Base-by-base conservation (phyloP, 2,329 filamentous ascomycete species). In the Cercospora zeina region DNA sequence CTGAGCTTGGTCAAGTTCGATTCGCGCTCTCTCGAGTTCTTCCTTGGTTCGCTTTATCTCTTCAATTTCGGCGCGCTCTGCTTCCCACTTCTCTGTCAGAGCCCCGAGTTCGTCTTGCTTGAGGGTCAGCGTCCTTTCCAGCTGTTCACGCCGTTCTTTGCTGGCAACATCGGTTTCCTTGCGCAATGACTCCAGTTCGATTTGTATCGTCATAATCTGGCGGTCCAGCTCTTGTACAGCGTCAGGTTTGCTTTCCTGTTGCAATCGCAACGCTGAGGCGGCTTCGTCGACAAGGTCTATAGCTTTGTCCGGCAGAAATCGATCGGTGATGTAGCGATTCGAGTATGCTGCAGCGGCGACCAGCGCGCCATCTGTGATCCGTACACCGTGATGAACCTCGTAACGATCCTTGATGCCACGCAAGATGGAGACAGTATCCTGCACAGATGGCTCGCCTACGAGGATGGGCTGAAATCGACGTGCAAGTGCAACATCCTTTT, bases 251-350 rank as follows among this genome's bases (percentile, higher is more conserved):
- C 91, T 96, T 76, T 99, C 95, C 76, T 97, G 95, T 73, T 97
- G 93, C 33, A 97, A 78, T 49, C 96, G 87, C 9, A 97, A 80
- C 21, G 92, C 91, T 63, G 90, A 96, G 1, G 93, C 93, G 9
- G 95, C 95, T 77, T 97, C 95, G 67, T 97, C 95, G 75, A 99
- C 95, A 14, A 97, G 78, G 74, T 97, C 95, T 66, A 99, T 97
- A 2, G 95, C 95, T 75, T 97, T 97, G 77, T 99, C 95, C 0
- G 95, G 95, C 0, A 97, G 81, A 77, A 96, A 97, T 1, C 95
- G 88, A 73, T 97, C 93, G 13, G 93, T 97, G 69, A 99, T 95
- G 75, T 97, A 99, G 56, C 95, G 89, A 72, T 97, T 97, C 65
- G 90, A 95, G 73, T 96, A 90, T 0, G 91, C 90, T 1, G 93